A percentile compares a stretch with the other conserved stretches of the same genome.
These are phyloP conservation scores for Biscogniauxia mediterranea DNA, from an alignment of 2,329 filamentous ascomycete genomes.

Conservation along the genomic window DNA sequence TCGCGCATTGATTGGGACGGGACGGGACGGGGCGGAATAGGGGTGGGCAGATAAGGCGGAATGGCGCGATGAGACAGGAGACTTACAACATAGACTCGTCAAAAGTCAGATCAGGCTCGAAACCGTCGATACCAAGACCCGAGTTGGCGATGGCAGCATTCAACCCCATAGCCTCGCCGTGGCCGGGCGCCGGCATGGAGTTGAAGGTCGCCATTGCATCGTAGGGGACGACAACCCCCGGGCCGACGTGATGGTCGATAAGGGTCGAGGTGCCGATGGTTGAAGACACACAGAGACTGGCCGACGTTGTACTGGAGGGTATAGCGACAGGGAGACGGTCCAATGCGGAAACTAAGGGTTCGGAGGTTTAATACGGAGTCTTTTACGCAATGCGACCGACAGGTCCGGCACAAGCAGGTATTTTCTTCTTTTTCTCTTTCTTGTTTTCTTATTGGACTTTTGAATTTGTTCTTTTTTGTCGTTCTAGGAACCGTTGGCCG, in stretches of 20 bases:
- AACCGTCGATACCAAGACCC: slow-evolving; percentile 47
- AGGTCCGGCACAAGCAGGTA: background rate
- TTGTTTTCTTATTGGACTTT: too few species aligned
- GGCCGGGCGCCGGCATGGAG: slow-evolving; percentile 50
- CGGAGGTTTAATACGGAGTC: background rate
- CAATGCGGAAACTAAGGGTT: background rate
- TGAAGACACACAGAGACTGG: background rate
- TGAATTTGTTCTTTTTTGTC: too few species aligned
- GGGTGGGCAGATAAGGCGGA: too few species aligned
- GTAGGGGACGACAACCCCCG: slow-evolving; percentile 30
- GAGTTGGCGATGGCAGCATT: slow-evolving; percentile 37
- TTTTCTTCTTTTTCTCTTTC: background rate
- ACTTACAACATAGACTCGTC: slow-evolving; percentile 58
- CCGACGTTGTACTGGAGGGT: slow-evolving; percentile 1
- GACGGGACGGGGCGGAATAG: too few species aligned
- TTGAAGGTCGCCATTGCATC: slow-evolving; percentile 60
- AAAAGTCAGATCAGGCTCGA: slow-evolving; percentile 53
- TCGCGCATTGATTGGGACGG: background rate
- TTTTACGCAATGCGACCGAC: background rate
- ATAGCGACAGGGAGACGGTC: background rate
- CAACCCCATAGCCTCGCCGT: slow-evolving; percentile 47
- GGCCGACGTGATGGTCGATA: slow-evolving; percentile 7
- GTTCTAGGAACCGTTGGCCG: background rate
- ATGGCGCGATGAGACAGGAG: slow-evolving; percentile 5
- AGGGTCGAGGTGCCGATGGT: background rate